Conservation (phyloP, 257 asterid species). For the Solanum appendiculatum region DNA sequence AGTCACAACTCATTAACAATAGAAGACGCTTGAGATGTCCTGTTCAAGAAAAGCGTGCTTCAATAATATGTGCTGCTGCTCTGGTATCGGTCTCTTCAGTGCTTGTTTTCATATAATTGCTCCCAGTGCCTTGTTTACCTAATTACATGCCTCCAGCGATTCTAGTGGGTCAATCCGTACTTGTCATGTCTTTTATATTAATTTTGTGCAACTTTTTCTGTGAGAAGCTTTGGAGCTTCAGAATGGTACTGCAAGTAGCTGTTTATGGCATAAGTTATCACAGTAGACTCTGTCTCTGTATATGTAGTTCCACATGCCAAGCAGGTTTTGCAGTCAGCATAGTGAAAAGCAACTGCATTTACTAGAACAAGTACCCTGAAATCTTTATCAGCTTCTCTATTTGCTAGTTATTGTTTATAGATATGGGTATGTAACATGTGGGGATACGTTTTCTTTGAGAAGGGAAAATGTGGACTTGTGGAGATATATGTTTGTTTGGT, state of each 20-base stretch:
- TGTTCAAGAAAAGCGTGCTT: conserved; percentile 19
- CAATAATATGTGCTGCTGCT: conserved; percentile 47
- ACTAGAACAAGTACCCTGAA: background rate
- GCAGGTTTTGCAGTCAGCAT: background rate
- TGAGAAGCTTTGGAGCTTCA: background rate
- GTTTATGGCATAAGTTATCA: background rate
- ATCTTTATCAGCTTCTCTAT: background rate
- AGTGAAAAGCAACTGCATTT: background rate
- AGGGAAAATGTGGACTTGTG: background rate
- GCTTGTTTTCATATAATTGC: background rate
- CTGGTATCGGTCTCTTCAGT: conserved; percentile 32
- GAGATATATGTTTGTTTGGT: background rate
- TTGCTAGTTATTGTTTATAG: background rate
- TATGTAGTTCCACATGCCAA: background rate
- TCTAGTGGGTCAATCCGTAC: background rate
- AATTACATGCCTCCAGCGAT: background rate
- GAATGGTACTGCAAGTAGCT: background rate
- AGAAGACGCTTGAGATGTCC: conserved; percentile 1
- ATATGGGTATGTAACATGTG: background rate
- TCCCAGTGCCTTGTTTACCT: background rate
- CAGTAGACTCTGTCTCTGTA: background rate
- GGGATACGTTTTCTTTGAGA: background rate
- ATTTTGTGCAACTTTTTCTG: background rate
- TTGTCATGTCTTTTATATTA: background rate
- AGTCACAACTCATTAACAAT: conserved; percentile 21